Evolutionary conservation across 345 rosid genomes (phyloP).

Genomic region (Syzygium aromaticum): DNA sequence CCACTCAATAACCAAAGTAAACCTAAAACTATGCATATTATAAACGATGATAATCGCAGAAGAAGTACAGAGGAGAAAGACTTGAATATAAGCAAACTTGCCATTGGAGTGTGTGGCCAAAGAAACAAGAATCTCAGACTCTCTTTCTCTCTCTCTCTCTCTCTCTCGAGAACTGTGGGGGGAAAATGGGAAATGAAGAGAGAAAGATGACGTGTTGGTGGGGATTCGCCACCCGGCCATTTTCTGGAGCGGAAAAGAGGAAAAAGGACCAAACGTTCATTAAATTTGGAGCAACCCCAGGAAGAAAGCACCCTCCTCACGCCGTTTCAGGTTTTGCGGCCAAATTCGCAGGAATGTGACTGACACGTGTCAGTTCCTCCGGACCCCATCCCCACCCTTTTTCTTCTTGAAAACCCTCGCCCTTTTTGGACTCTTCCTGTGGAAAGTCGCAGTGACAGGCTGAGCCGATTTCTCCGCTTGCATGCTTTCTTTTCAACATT

Average conservation of each 20-base stretch:
- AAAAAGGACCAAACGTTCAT: not conserved
- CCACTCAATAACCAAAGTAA: not conserved
- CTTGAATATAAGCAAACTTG: not conserved
- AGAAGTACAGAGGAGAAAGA: not conserved
- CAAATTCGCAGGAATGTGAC: conserved; percentile 47
- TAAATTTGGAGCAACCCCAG: not conserved
- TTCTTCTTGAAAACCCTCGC: not conserved
- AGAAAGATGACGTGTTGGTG: not conserved
- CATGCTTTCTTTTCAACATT: conserved; percentile 25
- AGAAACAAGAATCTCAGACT: not conserved
- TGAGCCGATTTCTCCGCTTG: conserved; percentile 41
- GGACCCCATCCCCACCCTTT: not conserved
- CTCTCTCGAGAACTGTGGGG: not conserved
- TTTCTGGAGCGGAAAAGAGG: not conserved
- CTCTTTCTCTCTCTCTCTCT: not conserved
- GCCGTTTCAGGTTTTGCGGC: conserved; percentile 61
- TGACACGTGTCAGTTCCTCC: conserved; percentile 32
- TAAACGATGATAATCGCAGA: not conserved
- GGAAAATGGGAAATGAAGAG: not conserved
- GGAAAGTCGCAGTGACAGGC: not conserved
- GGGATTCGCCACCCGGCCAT: not conserved
- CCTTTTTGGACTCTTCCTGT: not conserved
- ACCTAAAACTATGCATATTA: not conserved
- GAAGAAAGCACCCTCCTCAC: not conserved
- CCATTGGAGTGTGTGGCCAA: not conserved